A percentile compares a stretch with the other conserved stretches of the same genome.
Conservation (phyloP, 495 filamentous ascomycete genomes). For the Lasiosphaeria hispida region DNA sequence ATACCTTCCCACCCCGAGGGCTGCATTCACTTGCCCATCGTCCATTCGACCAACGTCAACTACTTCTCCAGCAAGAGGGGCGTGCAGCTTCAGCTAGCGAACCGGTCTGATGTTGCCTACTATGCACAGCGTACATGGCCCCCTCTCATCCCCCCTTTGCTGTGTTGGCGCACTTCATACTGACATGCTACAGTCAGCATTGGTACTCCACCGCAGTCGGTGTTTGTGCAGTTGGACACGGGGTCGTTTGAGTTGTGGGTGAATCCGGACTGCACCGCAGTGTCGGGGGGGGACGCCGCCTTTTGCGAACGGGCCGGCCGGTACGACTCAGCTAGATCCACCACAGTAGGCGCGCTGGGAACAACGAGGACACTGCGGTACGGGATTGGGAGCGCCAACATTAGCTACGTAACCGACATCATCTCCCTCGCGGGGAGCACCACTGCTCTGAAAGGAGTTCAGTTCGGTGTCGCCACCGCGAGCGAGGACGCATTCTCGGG, state of each 20-base stretch:
- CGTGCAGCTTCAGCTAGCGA: constrained; percentile 43
- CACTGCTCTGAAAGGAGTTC: constrained; percentile 34
- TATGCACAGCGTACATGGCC: constrained; percentile 42
- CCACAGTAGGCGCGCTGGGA: constrained; percentile 30
- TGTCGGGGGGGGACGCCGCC: constrained; percentile 34
- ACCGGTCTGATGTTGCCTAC: constrained; percentile 49
- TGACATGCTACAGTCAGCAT: constrained; percentile 42
- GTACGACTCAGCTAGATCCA: constrained; percentile 39
- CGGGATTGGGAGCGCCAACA: constrained; percentile 45
- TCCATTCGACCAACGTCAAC: constrained; percentile 45
- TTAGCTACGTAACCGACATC: constrained; percentile 45
- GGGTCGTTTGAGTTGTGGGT: constrained; percentile 54
- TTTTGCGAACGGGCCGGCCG: constrained; percentile 44
- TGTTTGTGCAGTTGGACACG: constrained; percentile 50
- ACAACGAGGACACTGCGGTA: constrained; percentile 40
- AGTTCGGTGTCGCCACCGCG: constrained; percentile 44
- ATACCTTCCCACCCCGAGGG: constrained; percentile 23
- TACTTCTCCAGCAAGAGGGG: constrained; percentile 40
- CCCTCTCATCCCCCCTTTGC: not conserved
- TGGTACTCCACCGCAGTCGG: constrained; percentile 45
- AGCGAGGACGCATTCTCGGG: constrained; percentile 44
- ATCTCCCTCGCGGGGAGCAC: constrained; percentile 40
- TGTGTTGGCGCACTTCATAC: not conserved
- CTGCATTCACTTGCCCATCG: constrained; percentile 45
- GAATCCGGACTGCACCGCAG: constrained; percentile 44